Evolutionary conservation across 768 basidiomycete species (phyloP).

Genomic region (Tricholoma saponaceum): DNA sequence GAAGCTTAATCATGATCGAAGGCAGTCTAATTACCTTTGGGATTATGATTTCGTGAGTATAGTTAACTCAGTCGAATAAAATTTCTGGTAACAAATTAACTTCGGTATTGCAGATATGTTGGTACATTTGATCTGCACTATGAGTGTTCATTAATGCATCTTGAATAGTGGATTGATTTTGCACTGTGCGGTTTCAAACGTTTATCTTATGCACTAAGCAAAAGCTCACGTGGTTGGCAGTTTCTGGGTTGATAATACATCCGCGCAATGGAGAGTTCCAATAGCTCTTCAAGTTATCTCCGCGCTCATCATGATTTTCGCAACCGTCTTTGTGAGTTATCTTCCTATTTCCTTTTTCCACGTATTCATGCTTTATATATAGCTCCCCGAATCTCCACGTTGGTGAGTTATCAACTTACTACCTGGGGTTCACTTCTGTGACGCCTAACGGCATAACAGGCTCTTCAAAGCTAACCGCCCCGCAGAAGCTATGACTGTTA

Average conservation of each 20-base stretch:
- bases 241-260: constrained; percentile 46
- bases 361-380: neutral
- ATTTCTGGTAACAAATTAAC: neutral
- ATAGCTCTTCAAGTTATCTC: constrained; percentile 57
- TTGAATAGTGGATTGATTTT: constrained; percentile 56
- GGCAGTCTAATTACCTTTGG: constrained; percentile 62
- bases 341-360: neutral
- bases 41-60: constrained; percentile 55
- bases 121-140: neutral
- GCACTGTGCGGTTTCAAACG: constrained; percentile 42
- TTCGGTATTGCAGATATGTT: constrained; percentile 6
- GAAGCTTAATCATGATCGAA: constrained; percentile 62
- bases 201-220: neutral
- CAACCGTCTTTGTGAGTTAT: constrained; percentile 43
- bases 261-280: constrained; percentile 61
- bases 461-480: constrained; percentile 51
- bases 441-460: constrained; percentile 33
- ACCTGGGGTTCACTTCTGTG: neutral
- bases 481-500: constrained; percentile 55
- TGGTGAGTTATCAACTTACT: constrained; percentile 35
- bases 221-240: constrained; percentile 21
- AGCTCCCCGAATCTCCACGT: constrained; percentile 59
- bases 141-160: neutral
- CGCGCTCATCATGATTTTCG: constrained; percentile 48
- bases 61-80: constrained; percentile 1